Percentiles rank a stretch among this genome's conserved stretches.
Evolutionary conservation across 805 yeast species (phyloP).

Genomic region (Candida andamanensis): DNA sequence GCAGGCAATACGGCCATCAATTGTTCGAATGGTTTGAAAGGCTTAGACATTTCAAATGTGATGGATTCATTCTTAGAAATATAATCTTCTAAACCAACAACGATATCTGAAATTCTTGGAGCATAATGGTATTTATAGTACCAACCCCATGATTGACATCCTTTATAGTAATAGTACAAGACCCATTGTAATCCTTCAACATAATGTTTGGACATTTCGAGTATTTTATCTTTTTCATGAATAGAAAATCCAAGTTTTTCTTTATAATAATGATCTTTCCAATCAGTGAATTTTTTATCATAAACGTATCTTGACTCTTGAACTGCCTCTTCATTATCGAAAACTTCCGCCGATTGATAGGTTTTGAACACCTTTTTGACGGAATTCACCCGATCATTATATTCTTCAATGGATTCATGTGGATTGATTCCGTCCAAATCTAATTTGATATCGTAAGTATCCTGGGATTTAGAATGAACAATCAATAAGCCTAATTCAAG

Average conservation of each 20-base stretch:
- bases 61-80: slow-evolving; percentile 20
- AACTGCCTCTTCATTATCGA: slow-evolving; percentile 54
- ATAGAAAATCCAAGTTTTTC: slow-evolving; percentile 71
- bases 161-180: slow-evolving; percentile 80
- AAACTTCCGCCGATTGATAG: slow-evolving; percentile 59
- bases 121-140: slow-evolving; percentile 85
- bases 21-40: slow-evolving; percentile 92
- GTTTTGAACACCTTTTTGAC: slow-evolving; percentile 53
- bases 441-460: slow-evolving; percentile 52
- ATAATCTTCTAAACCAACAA: slow-evolving; percentile 61
- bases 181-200: slow-evolving; percentile 98
- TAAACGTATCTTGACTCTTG: slow-evolving; percentile 54
- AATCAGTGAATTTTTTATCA: slow-evolving; percentile 64
- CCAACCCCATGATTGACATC: slow-evolving; percentile 97
- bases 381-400: slow-evolving; percentile 45
- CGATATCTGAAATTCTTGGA: slow-evolving; percentile 87
- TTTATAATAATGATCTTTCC: slow-evolving; percentile 85
- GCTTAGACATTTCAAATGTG: slow-evolving; percentile 62
- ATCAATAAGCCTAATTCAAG: slow-evolving; percentile 62
- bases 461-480: slow-evolving; percentile 55
- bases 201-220: slow-evolving; percentile 70
- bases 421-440: slow-evolving; percentile 75
- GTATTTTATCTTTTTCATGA: slow-evolving; percentile 53
- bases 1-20: slow-evolving; percentile 97
- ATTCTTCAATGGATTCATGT: slow-evolving; percentile 62